Evolutionary conservation across 768 basidiomycete genomes (phyloP).

Genomic region (Amanita fuliginea): DNA sequence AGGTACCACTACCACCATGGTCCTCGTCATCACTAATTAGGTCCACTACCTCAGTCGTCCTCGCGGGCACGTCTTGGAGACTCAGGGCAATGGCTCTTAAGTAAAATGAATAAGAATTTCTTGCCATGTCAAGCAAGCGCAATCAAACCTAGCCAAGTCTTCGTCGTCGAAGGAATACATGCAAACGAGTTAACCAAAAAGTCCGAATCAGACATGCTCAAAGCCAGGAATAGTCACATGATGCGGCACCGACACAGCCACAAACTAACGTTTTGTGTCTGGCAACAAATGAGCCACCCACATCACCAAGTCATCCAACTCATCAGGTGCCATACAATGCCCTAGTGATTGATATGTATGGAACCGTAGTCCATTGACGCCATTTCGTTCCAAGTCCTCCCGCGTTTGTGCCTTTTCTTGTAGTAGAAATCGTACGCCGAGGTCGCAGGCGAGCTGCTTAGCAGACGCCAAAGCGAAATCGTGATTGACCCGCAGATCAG

Average conservation of each 20-base stretch:
- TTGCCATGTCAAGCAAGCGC: not conserved
- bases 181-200: not conserved
- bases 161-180: constrained; percentile 5
- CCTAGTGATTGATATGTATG: constrained; percentile 16
- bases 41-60: constrained; percentile 19
- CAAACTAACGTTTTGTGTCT: constrained; percentile 3
- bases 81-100: constrained; percentile 42
- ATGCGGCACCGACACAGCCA: not conserved
- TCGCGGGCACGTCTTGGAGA: constrained; percentile 22
- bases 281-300: constrained; percentile 14
- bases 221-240: too few species aligned
- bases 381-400: constrained; percentile 9
- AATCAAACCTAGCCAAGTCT: constrained; percentile 6
- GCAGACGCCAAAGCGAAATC: constrained; percentile 34
- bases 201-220: not conserved
- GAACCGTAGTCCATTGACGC: constrained; percentile 14
- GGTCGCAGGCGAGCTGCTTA: constrained; percentile 32
- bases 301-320: constrained; percentile 16
- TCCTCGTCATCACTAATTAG: constrained; percentile 21
- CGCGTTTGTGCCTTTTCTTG: constrained; percentile 8
- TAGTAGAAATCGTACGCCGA: constrained; percentile 28
- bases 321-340: constrained; percentile 17
- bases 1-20: constrained; percentile 14
- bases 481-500: constrained; percentile 48
- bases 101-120: not conserved